Evolutionary conservation across 2,329 filamentous ascomycete species (phyloP), one percentile per base, ranked within the genome.

Genomic region (Nemania abortiva): DNA sequence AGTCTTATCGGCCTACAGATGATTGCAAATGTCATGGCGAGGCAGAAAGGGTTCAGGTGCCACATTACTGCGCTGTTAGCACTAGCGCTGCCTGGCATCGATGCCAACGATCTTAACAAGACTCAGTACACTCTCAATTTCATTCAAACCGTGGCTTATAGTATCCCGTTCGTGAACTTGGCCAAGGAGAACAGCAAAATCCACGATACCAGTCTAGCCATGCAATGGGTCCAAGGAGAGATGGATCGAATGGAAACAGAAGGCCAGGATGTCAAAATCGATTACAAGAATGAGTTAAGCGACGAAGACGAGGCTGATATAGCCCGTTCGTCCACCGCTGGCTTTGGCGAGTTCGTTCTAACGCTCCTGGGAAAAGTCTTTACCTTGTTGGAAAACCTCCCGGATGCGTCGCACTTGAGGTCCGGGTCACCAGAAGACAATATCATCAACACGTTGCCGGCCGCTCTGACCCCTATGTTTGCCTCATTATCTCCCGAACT

Each of bases 101-200:
- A 99, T 81, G 95, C 97, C 72, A 99, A 99, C 78, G 96, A 99
- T 81, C 84, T 99, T 29, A 95, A 96, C 78, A 99, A 99, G 85
- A 98, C 96, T 0, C 88, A 97, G 74, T 93, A 97, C 80, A 97
- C 96, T 0, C 85, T 99, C 66, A 93, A 95, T 73, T 98, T 98
- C 79, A 96, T 99, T 66, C 95, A 98, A 80, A 92, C 93, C 66
- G 93, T 98, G 13, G 95, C 94, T 68, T 98, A 98, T 83, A 97
- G 95, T 76, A 97, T 99, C 61, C 97, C 96, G 0, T 93, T 99
- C 77, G 90, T 92, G 66, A 92, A 97, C 69, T 83, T 99, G 59
- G 91, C 92, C 7, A 87, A 90, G 77, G 89, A 90, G 54, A 84
- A 87, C 64, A 87, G 88, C 55, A 88, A 90, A 70, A 85, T 93